Base-by-base conservation (phyloP, 208 protist genomes). In the Leishmania major region DNA sequence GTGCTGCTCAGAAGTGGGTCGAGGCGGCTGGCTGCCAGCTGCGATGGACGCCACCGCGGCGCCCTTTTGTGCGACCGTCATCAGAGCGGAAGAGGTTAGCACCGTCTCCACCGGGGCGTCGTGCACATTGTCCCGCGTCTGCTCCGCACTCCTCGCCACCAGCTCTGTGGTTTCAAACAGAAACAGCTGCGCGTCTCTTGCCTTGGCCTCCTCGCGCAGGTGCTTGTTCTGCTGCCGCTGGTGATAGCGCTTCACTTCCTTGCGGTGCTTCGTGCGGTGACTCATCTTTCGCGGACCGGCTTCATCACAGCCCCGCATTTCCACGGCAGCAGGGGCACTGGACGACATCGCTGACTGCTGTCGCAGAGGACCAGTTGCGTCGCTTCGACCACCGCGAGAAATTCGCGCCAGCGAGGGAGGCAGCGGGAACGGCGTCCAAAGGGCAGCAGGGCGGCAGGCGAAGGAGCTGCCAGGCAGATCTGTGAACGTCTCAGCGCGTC, bases 231-330 rank as follows among this genome's bases (percentile, higher is more conserved):
- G 84, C 57, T 90, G 87, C 37, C 90, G 84, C 75, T 91, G 89
- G 19, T 89, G 79, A 84, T 94, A 95, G 31, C 89, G 88, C 75
- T 94, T 95, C n/a, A 97, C 92, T 67, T 93, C 89, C 35, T 89
- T 88, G 1, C 94, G 85, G 82, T 95, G 94, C 75, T 93, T 89
- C 11, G 87, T 86, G 57, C 92, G 88, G 78, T 83, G 79, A 25
- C 45, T 80, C 49, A 40, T 25, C 74, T 78, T 43, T 78, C 31
- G 4, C 49, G 3, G 19, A 2, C 53, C 55, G n/a, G 7, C 35
- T 1, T 45, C 70, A 37, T 55, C 28, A 53, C 55, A 28, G 47
- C 45, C 11, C 3, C 2, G 70, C 28, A 37, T 28, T 17, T 53
- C 40, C 10, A 19, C 45, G 28, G 8, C 45, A 74, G 70, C 5